phyloP scores from a whole-genome alignment of 805 yeast genomes.

The Blastobotrys mokoenaii region DNA sequence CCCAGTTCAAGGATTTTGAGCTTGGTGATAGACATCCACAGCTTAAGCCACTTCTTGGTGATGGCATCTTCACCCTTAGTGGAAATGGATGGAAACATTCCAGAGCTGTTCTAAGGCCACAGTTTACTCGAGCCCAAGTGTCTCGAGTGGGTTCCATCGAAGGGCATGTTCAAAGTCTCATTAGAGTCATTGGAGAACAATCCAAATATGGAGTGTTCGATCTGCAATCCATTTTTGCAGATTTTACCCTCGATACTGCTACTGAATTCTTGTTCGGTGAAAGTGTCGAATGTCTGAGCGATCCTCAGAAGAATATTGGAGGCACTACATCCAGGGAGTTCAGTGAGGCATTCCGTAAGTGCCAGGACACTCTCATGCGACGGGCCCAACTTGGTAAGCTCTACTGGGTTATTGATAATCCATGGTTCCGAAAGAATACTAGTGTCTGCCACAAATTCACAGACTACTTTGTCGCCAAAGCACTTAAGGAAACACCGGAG shows the following conservation, averaged over 20 bases:
- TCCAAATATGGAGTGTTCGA: slow-evolving; percentile 15
- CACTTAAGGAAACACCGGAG: slow-evolving; percentile 19
- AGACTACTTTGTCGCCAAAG: slow-evolving; percentile 35
- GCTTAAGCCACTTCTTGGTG: slow-evolving; percentile 26
- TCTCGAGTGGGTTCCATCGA: slow-evolving; percentile 21
- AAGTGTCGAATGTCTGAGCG: slow-evolving; percentile 14
- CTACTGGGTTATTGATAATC: slow-evolving; percentile 15
- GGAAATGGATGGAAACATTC: slow-evolving; percentile 31
- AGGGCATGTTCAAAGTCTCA: slow-evolving; percentile 20
- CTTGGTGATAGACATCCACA: slow-evolving; percentile 22
- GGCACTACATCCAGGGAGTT: slow-evolving; percentile 15
- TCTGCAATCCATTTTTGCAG: slow-evolving; percentile 23
- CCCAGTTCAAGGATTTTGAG: slow-evolving; percentile 23
- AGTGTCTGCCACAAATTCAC: slow-evolving; percentile 28
- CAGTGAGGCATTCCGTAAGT: neutral
- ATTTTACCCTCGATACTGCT: slow-evolving; percentile 29
- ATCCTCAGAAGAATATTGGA: slow-evolving; percentile 6
- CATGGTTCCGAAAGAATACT: slow-evolving; percentile 27
- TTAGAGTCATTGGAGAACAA: slow-evolving; percentile 6
- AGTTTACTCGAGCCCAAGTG: slow-evolving; percentile 27
- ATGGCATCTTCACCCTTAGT: slow-evolving; percentile 30
- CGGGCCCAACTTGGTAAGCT: slow-evolving; percentile 11
- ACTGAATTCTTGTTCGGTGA: slow-evolving; percentile 31
- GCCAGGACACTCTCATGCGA: neutral
- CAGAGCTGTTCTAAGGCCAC: slow-evolving; percentile 30